Conservation (phyloP, 2,329 filamentous ascomycete genomes). For the Clarireedia homoeocarpa region DNA sequence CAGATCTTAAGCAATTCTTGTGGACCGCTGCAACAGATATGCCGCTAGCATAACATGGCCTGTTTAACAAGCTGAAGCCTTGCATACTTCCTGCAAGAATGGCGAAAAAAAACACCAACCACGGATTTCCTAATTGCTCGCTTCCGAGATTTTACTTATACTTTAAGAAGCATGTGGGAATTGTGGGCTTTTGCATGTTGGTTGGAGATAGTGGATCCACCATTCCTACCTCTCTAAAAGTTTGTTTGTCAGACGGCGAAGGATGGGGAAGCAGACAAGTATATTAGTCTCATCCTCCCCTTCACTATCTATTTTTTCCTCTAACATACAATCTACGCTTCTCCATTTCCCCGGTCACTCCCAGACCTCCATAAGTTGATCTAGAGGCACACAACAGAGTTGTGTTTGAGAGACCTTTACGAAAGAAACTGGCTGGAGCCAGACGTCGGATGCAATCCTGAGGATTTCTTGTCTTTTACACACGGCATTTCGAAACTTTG, state of each 20-base stretch:
- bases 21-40: background rate
- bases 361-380: constrained; percentile 3
- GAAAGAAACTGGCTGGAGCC: constrained; percentile 5
- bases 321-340: background rate
- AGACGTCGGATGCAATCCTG: constrained; percentile 1
- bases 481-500: background rate
- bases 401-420: constrained; percentile 1
- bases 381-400: constrained; percentile 1
- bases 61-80: background rate
- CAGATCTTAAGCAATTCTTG: constrained; percentile 4
- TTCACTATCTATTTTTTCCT: background rate
- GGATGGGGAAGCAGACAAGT: constrained; percentile 3
- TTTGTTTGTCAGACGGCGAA: background rate
- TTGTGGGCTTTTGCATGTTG: background rate
- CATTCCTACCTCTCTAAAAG: background rate
- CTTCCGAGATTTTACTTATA: background rate
- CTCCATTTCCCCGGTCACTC: background rate
- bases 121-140: constrained; percentile 1
- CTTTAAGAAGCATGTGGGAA: constrained; percentile 4
- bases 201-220: background rate
- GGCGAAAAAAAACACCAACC: background rate
- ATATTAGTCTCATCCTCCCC: constrained; percentile 2
- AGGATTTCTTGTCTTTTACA: background rate
- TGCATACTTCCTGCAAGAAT: background rate
- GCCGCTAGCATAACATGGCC: background rate